These are phyloP conservation scores for Aeschynomene evenia DNA, from an alignment of 306 rosid species.

Conservation along the genomic window DNA sequence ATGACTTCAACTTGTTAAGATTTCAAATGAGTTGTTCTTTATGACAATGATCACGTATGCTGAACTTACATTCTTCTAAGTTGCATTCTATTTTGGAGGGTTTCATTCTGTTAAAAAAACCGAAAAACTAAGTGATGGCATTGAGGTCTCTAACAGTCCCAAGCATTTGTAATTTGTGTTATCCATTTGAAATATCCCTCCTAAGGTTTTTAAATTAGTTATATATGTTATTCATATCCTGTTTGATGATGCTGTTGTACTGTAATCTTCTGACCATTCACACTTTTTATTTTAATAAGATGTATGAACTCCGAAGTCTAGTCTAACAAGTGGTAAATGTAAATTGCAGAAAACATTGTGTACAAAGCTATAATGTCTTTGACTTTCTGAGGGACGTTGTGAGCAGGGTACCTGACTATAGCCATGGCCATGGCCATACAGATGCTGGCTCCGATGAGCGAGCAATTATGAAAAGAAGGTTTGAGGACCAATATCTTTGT, in stretches of 20 bases:
- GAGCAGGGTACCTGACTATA: slow-evolving; percentile 79
- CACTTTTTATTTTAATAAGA: not conserved
- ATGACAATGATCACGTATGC: not conserved
- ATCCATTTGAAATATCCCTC: not conserved
- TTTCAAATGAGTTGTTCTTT: slow-evolving; percentile 7
- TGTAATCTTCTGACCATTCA: slow-evolving; percentile 11
- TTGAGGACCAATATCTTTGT: slow-evolving; percentile 1
- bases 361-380: slow-evolving; percentile 73
- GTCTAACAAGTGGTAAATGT: slow-evolving; percentile 24
- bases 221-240: not conserved
- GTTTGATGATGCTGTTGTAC: not conserved
- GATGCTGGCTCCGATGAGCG: slow-evolving; percentile 82
- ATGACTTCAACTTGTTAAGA: not conserved
- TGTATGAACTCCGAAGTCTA: slow-evolving; percentile 3
- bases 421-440: slow-evolving; percentile 80
- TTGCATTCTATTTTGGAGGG: not conserved
- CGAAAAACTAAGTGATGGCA: not conserved
- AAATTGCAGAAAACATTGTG: slow-evolving; percentile 85
- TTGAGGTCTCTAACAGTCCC: not conserved
- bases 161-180: not conserved
- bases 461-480: slow-evolving; percentile 70
- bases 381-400: slow-evolving; percentile 83
- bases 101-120: not conserved
- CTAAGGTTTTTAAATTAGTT: not conserved
- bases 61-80: not conserved